phyloP scores from a whole-genome alignment of 169 alveolate species.

The Plasmodium gallinaceum region DNA sequence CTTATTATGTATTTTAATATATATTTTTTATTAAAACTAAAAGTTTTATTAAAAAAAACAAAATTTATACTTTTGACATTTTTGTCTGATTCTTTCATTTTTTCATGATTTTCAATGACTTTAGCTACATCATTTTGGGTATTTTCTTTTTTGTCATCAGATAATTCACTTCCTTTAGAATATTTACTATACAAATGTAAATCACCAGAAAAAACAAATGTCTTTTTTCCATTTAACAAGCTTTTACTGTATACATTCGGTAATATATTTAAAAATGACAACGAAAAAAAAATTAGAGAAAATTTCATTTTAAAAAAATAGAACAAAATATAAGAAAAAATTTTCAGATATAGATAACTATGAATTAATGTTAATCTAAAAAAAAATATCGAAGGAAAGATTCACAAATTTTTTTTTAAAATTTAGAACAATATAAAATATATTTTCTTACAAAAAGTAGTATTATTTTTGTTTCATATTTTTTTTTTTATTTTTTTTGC shows the following conservation, averaged over 20 bases:
- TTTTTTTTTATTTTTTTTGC: background rate
- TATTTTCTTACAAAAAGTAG: background rate
- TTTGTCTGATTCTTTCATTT: constrained; percentile 1
- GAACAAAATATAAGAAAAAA: background rate
- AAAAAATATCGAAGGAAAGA: background rate
- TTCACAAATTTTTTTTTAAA: background rate
- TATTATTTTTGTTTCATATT: background rate
- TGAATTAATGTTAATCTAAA: background rate
- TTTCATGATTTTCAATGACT: constrained; percentile 1
- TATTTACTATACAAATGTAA: constrained; percentile 1
- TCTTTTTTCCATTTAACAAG: constrained; percentile 7
- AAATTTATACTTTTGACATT: constrained; percentile 34
- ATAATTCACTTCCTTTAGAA: background rate
- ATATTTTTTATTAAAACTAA: background rate
- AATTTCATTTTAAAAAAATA: constrained; percentile 9
- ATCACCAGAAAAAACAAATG: constrained; percentile 55
- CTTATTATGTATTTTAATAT: too few species aligned
- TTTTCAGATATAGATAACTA: background rate
- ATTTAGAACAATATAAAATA: background rate
- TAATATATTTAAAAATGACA: constrained; percentile 11
- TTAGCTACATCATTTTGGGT: background rate
- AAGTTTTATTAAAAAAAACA: background rate
- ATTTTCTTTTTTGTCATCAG: constrained; percentile 5
- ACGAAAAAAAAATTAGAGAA: constrained; percentile 8
- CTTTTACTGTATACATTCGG: background rate